phyloP scores from a whole-genome alignment of 2,329 filamentous ascomycete genomes.

The Colletotrichum musae region DNA sequence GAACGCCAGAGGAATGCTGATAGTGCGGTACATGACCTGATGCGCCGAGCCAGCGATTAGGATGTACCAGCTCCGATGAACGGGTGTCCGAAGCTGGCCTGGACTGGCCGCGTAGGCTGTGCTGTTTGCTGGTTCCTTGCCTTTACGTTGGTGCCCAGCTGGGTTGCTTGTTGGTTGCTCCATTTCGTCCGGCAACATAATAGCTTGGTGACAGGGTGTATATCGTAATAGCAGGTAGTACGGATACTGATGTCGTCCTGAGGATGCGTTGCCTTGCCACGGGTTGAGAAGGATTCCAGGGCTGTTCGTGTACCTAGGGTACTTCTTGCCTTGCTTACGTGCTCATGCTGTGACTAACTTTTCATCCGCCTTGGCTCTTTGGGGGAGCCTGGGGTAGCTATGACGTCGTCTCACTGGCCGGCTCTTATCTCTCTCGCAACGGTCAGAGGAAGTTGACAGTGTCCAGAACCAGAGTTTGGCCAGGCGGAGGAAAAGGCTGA shows the following conservation, averaged over 20 bases:
- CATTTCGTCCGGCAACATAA: neutral
- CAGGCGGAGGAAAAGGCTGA: too few relatives aligned
- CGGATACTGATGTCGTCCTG: neutral
- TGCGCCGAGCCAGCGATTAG: neutral
- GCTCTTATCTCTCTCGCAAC: too few relatives aligned
- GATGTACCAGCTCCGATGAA: neutral
- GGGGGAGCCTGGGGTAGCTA: neutral
- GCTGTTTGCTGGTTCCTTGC: constrained; percentile 17
- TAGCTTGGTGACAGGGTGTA: too few relatives aligned
- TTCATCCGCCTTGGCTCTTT: constrained; percentile 26
- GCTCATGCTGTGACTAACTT: constrained; percentile 21
- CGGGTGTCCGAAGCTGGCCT: constrained; percentile 12
- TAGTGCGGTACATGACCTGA: constrained; percentile 33
- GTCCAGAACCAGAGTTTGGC: too few relatives aligned
- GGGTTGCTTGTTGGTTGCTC: neutral
- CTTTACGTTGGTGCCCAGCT: constrained; percentile 6
- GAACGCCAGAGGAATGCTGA: constrained; percentile 29
- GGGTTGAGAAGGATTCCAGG: constrained; percentile 14
- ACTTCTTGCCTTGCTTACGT: neutral
- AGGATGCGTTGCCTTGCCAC: neutral
- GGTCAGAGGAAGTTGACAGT: too few relatives aligned
- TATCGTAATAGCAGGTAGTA: too few relatives aligned
- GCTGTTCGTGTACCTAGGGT: neutral
- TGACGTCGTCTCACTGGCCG: constrained; percentile 30
- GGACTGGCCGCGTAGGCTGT: constrained; percentile 4